Conservation (phyloP, 148 eudicot species). For the Agrostemma githago region DNA sequence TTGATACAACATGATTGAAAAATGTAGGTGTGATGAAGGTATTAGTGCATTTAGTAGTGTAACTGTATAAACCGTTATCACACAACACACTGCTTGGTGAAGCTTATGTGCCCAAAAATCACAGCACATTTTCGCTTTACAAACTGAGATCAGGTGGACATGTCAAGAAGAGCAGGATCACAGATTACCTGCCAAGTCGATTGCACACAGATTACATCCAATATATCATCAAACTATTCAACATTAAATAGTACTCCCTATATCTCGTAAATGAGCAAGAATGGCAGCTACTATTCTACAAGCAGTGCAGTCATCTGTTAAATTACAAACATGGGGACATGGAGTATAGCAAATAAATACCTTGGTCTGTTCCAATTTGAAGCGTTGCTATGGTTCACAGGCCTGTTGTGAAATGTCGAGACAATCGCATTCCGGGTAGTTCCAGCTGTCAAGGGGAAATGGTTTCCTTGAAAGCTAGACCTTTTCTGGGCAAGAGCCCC, state of each 20-base stretch:
- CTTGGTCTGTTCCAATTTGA: constrained; percentile 60
- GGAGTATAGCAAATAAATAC: constrained; percentile 28
- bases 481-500: constrained; percentile 78
- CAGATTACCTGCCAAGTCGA: constrained; percentile 60
- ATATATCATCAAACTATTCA: background rate
- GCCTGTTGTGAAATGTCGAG: constrained; percentile 55
- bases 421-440: constrained; percentile 61
- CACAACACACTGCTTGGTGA: constrained; percentile 13
- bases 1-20: background rate
- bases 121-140: constrained; percentile 19
- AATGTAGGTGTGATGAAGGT: constrained; percentile 2
- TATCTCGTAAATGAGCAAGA: background rate
- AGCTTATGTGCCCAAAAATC: constrained; percentile 9
- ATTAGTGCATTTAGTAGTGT: background rate
- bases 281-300: background rate
- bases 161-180: constrained; percentile 35
- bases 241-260: background rate
- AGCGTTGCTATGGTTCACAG: constrained; percentile 38
- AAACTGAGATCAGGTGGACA: constrained; percentile 30
- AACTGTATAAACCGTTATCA: background rate
- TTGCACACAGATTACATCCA: constrained; percentile 9
- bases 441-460: constrained; percentile 60
- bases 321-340: background rate
- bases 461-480: constrained; percentile 65
- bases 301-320: background rate